Conservation (phyloP, 345 rosid species). For the Bruguiera gymnorhiza region DNA sequence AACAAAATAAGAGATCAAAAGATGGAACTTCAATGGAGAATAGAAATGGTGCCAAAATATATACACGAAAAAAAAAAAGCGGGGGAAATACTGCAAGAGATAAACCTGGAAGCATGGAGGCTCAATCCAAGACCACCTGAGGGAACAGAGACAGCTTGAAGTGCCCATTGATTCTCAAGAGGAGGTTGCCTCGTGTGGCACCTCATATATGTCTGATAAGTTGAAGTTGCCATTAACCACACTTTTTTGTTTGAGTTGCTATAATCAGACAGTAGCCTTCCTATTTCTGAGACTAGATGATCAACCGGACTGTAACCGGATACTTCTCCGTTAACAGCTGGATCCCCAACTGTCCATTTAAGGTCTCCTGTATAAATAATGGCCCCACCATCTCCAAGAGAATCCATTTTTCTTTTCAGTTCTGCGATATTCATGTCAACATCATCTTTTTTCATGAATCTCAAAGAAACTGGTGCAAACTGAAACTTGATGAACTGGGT, state of each 20-base stretch:
- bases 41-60: neutral
- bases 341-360: constrained; percentile 56
- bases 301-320: constrained; percentile 46
- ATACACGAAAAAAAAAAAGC: neutral
- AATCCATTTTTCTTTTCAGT: constrained; percentile 56
- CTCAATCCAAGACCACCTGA: constrained; percentile 72
- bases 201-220: constrained; percentile 71
- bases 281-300: constrained; percentile 68
- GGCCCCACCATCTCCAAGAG: constrained; percentile 50
- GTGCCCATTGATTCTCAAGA: constrained; percentile 75
- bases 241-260: constrained; percentile 40
- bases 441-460: constrained; percentile 63
- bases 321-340: constrained; percentile 16
- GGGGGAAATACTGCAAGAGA: neutral
- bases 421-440: constrained; percentile 54
- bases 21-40: neutral
- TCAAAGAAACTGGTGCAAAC: constrained; percentile 58
- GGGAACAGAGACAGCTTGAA: constrained; percentile 81
- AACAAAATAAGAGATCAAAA: constrained; percentile 16
- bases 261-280: constrained; percentile 45
- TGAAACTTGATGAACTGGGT: constrained; percentile 62
- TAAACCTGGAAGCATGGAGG: constrained; percentile 71
- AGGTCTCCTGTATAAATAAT: constrained; percentile 79
- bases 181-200: constrained; percentile 83
- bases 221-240: constrained; percentile 74